Evolutionary conservation across 2,329 filamentous ascomycete species (phyloP).

Genomic region (Pseudogymnoascus pannorum): DNA sequence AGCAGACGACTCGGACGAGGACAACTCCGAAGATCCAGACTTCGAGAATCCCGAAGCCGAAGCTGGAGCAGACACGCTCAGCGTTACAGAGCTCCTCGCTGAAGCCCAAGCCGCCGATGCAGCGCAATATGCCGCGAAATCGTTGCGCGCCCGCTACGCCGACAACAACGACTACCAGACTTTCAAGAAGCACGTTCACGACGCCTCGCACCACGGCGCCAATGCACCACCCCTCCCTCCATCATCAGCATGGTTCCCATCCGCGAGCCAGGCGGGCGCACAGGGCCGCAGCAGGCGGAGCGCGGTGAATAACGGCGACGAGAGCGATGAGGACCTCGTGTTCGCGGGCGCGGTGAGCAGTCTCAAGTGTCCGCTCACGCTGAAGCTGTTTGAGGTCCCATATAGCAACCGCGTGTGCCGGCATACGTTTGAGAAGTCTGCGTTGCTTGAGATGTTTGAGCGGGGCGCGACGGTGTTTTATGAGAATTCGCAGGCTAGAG

Average conservation of each 20-base stretch:
- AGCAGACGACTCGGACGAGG: conserved; percentile 27
- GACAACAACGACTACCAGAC: conserved; percentile 51
- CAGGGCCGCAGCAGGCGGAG: neutral
- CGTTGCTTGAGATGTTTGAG: conserved; percentile 45
- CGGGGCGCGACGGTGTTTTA: conserved; percentile 12
- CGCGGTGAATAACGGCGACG: conserved; percentile 35
- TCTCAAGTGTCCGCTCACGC: conserved; percentile 62
- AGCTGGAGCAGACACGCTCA: conserved; percentile 25
- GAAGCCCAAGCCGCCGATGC: conserved; percentile 29
- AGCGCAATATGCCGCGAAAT: conserved; percentile 31
- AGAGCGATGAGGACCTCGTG: conserved; percentile 61
- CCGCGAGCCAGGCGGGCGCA: neutral
- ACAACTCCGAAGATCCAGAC: conserved; percentile 33
- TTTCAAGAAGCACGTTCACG: conserved; percentile 56
- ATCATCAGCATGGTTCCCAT: conserved; percentile 53
- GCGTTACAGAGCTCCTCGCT: conserved; percentile 31
- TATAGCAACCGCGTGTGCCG: conserved; percentile 60
- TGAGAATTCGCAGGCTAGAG: conserved; percentile 5
- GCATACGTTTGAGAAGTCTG: conserved; percentile 63
- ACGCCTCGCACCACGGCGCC: conserved; percentile 47
- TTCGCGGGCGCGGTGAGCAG: conserved; percentile 57
- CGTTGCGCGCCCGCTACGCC: conserved; percentile 44
- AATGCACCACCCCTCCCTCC: conserved; percentile 46
- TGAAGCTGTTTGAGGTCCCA: conserved; percentile 57
- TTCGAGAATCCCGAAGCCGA: conserved; percentile 34